phyloP scores from a whole-genome alignment of 2,329 filamentous ascomycete genomes.

The Alternaria rosae region DNA sequence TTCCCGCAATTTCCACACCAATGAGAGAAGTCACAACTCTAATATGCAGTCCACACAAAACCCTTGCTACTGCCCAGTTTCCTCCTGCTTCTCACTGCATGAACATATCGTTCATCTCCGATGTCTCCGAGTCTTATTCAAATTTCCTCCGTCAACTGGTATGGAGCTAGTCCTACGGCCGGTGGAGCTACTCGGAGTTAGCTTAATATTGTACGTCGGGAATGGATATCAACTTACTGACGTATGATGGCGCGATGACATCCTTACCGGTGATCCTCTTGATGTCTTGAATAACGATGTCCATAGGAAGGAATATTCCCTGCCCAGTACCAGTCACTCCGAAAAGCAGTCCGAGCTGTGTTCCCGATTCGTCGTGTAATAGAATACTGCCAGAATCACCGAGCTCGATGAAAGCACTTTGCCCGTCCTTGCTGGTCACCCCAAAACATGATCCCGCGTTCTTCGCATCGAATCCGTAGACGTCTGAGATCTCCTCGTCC shows the following conservation, averaged over 20 bases:
- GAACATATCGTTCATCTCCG: background rate
- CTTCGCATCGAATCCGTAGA: background rate
- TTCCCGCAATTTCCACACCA: no score
- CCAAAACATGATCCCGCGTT: background rate
- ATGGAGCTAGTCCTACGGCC: background rate
- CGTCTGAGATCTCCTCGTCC: background rate
- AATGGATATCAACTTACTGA: fast-evolving
- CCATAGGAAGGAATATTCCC: background rate
- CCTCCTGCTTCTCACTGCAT: no score
- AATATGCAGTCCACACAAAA: no score
- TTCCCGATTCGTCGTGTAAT: background rate
- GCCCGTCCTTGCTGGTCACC: background rate
- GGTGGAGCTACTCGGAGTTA: fast-evolving
- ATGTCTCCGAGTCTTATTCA: background rate
- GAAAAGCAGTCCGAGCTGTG: background rate
- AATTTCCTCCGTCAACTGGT: fast-evolving
- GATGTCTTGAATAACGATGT: background rate
- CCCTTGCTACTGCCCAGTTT: no score
- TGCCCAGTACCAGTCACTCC: background rate
- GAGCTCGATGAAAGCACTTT: background rate
- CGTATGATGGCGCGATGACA: background rate
- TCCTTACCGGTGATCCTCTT: background rate
- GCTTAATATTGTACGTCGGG: fast-evolving
- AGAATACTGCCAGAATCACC: background rate
- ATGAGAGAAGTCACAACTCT: no score